phyloP scores from a whole-genome alignment of 2,329 filamentous ascomycete species.

The Endothia cerciana region DNA sequence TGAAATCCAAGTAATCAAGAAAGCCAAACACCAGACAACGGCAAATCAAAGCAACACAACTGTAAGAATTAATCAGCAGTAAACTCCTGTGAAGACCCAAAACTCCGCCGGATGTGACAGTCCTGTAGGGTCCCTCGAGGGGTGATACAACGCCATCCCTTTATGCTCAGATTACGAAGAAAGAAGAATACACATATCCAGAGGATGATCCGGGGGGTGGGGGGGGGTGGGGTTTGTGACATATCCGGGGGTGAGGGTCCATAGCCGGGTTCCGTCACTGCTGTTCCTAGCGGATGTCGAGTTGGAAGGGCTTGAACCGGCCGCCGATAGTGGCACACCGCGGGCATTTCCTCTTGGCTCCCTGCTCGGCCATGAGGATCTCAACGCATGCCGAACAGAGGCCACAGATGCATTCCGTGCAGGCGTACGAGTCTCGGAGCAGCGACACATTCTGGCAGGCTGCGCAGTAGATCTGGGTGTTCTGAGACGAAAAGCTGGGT shows the following conservation, averaged over 20 bases:
- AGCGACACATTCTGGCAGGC: slow-evolving; percentile 79
- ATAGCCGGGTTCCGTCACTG: slow-evolving; percentile 7
- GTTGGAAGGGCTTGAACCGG: slow-evolving; percentile 81
- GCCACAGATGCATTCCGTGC: slow-evolving; percentile 94
- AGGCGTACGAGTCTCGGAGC: slow-evolving; percentile 85
- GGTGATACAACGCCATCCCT: slow-evolving; percentile 22
- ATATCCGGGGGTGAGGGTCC: background rate
- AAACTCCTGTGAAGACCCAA: slow-evolving; percentile 11
- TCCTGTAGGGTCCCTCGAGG: slow-evolving; percentile 13
- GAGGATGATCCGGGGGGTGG: slow-evolving; percentile 1
- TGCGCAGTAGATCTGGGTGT: slow-evolving; percentile 89
- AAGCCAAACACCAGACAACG: slow-evolving; percentile 11
- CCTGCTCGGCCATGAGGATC: slow-evolving; percentile 75
- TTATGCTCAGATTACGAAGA: slow-evolving; percentile 24
- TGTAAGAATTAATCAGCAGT: slow-evolving; percentile 27
- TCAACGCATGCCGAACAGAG: slow-evolving; percentile 88
- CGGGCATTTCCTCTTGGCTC: slow-evolving; percentile 76
- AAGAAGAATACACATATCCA: slow-evolving; percentile 28
- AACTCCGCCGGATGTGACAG: slow-evolving; percentile 25
- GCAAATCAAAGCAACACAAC: slow-evolving; percentile 20
- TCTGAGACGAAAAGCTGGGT: slow-evolving; percentile 71
- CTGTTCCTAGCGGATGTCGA: slow-evolving; percentile 71
- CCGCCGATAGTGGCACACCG: slow-evolving; percentile 79
- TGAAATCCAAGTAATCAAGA: background rate
- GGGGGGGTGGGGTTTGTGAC: too few species aligned